Evolutionary conservation across 176 grass and related monocot species (phyloP).

Genomic region (Triticum aestivum): DNA sequence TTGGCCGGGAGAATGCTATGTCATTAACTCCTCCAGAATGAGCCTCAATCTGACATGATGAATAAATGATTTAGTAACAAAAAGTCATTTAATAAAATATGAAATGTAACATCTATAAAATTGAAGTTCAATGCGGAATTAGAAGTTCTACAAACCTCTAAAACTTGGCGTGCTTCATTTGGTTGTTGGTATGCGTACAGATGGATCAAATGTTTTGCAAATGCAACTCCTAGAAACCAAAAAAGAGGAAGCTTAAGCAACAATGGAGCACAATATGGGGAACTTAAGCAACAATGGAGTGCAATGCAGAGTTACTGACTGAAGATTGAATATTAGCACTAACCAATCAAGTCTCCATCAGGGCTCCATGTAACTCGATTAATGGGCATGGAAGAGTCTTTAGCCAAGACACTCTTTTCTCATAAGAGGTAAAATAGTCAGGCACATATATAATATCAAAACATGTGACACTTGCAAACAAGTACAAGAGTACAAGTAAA

Average conservation of each 20-base stretch:
- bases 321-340: conserved; percentile 19
- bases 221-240: conserved; percentile 75
- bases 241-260: conserved; percentile 3
- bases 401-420: conserved; percentile 52
- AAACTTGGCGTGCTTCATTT: conserved; percentile 72
- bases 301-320: conserved; percentile 9
- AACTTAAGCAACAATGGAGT: conserved; percentile 13
- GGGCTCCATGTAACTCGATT: conserved; percentile 91
- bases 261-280: not conserved
- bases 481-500: conserved; percentile 35
- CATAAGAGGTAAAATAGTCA: conserved; percentile 31
- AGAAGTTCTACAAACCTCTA: conserved; percentile 58
- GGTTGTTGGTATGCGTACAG: conserved; percentile 76
- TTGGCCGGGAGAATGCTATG: conserved; percentile 90
- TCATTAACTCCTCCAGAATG: conserved; percentile 93
- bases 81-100: not conserved
- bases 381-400: conserved; percentile 72
- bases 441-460: conserved; percentile 20
- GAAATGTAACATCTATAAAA: conserved; percentile 22
- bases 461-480: conserved; percentile 6
- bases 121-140: not conserved
- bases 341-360: conserved; percentile 94
- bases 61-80: conserved; percentile 22
- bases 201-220: conserved; percentile 90
- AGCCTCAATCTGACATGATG: conserved; percentile 77